Evolutionary conservation across 371 early-diverging fungal species (phyloP).

Genomic region (Lichtheimia hyalospora): DNA sequence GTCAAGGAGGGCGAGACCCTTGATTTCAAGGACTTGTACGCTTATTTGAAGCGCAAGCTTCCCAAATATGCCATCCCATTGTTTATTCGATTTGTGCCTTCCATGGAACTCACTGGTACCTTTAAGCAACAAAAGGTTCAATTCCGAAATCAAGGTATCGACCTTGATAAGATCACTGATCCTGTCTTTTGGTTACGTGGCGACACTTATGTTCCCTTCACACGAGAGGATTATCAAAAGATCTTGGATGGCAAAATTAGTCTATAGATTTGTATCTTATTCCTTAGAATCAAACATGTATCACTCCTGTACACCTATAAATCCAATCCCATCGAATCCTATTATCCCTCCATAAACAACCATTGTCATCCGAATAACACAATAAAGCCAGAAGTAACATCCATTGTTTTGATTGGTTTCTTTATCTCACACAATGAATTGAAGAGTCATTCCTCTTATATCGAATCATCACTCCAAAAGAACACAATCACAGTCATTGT

Average conservation of each 20-base stretch:
- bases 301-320: no score
- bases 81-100: constrained; percentile 51
- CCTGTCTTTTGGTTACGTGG: constrained; percentile 51
- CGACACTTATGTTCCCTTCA: constrained; percentile 50
- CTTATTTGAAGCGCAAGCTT: constrained; percentile 35
- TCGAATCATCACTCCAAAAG: no score
- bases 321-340: no score
- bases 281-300: no score
- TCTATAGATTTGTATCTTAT: no score
- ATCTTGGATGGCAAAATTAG: background rate
- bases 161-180: constrained; percentile 25
- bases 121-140: constrained; percentile 59
- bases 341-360: no score
- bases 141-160: constrained; percentile 49
- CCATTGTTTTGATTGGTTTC: no score
- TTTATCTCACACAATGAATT: no score
- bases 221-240: constrained; percentile 18
- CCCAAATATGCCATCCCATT: constrained; percentile 66
- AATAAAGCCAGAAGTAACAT: background rate
- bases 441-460: no score
- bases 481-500: no score
- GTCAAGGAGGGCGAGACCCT: constrained; percentile 25
- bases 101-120: constrained; percentile 55
- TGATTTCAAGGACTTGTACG: constrained; percentile 34
- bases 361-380: no score